A percentile compares a stretch with the other conserved stretches of the same genome.
These are phyloP conservation scores for Aquilaria agallochum DNA, from an alignment of 441 rosid genomes.

Conservation along the genomic window DNA sequence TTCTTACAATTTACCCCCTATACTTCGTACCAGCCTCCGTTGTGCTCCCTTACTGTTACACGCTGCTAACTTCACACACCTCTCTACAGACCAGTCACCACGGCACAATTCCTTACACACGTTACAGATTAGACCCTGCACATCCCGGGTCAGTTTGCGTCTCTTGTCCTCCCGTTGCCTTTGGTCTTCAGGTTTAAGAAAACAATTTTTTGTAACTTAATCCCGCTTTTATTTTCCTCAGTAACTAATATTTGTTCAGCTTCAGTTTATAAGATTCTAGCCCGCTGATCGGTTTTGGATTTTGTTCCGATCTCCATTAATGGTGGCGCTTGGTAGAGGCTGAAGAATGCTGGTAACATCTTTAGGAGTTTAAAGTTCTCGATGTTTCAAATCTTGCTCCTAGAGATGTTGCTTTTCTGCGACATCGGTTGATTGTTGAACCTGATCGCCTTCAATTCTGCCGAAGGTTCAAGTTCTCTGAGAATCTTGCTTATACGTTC, in stretches of 20 bases:
- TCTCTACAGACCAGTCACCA: too few species aligned
- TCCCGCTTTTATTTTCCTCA: background rate
- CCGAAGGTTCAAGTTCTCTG: slow-evolving; percentile 16
- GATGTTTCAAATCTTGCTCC: slow-evolving; percentile 4
- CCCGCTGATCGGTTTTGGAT: too few species aligned
- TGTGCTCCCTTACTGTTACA: too few species aligned
- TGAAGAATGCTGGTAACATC: slow-evolving; percentile 21
- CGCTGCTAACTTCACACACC: too few species aligned
- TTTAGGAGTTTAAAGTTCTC: slow-evolving; percentile 14
- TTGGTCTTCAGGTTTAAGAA: background rate
- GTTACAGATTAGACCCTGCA: background rate
- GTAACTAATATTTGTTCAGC: slow-evolving; percentile 1
- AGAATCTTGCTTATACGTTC: slow-evolving; percentile 4
- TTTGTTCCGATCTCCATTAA: too few species aligned
- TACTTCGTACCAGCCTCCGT: too few species aligned
- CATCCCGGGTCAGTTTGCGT: background rate
- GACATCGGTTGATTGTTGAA: slow-evolving; percentile 21
- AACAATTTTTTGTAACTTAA: background rate
- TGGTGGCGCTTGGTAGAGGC: too few species aligned
- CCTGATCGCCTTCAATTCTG: slow-evolving; percentile 15
- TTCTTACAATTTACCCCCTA: too few species aligned
- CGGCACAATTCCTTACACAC: background rate
- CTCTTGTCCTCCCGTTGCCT: background rate
- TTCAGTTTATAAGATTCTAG: background rate
- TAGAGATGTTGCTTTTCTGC: slow-evolving; percentile 10